phyloP scores from a whole-genome alignment of 1,284 basidiomycete genomes.

The Apiotrichum akiyoshidainum region DNA sequence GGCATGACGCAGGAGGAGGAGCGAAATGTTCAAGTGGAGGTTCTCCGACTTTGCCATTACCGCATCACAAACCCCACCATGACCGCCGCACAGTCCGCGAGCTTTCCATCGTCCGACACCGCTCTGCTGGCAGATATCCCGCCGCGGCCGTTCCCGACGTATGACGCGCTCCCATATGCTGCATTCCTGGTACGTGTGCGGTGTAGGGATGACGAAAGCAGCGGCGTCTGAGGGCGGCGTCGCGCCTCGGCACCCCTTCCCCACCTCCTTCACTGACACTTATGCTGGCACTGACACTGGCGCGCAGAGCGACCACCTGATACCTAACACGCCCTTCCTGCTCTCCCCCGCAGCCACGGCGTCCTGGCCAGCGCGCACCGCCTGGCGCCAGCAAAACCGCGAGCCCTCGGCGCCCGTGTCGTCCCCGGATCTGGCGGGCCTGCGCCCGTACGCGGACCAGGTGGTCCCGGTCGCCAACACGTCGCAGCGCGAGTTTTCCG shows the following conservation, averaged over 20 bases:
- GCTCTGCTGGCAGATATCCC: slow-evolving; percentile 4
- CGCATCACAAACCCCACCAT: not conserved
- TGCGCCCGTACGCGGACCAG: slow-evolving; percentile 38
- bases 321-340: slow-evolving; percentile 43
- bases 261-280: not conserved
- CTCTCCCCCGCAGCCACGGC: slow-evolving; percentile 29
- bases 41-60: not conserved
- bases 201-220: not conserved
- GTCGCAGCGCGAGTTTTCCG: slow-evolving; percentile 36
- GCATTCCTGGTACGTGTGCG: slow-evolving; percentile 15
- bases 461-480: slow-evolving; percentile 50
- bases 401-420: not conserved
- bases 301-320: slow-evolving; percentile 36
- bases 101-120: not conserved
- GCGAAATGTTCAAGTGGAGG: not conserved
- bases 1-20: not conserved
- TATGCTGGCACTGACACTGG: no score
- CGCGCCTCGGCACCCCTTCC: no score
- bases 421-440: slow-evolving; percentile 26
- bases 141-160: slow-evolving; percentile 13
- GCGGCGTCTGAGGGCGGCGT: not conserved
- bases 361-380: slow-evolving; percentile 26
- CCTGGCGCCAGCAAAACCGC: not conserved
- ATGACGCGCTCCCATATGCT: slow-evolving; percentile 14
- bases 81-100: not conserved